Evolutionary conservation across 208 protist species (phyloP), one percentile per base, ranked within the genome.

Genomic region (Porcisia hertigi): DNA sequence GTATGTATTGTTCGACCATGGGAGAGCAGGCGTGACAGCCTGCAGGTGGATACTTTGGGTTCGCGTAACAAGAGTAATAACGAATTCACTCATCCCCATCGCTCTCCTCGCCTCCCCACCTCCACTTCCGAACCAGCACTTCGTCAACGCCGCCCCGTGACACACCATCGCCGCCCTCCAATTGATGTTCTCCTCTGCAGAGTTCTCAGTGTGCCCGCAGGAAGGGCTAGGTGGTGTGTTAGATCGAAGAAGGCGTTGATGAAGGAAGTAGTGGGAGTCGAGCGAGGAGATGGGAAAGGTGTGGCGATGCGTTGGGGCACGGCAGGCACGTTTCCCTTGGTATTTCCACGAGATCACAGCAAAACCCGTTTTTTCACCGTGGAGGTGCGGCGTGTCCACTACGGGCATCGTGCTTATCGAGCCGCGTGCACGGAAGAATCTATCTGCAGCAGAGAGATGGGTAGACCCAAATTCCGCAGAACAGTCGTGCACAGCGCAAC

Each of bases 401-500:
- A 16, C 62, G 1, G 18, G 14, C 4, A 23, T 23, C 12, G n/a
- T 23, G 45, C 25, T 14, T 11, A 23, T 70, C 65, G 54, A n/a
- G 25, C 5, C 8, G 23, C 36, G 65, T 36, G 23, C 36, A 58
- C 34, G 7, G 69, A 8, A 60, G 30, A 36, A 20, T 65, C 58
- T 25, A 54, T 47, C 12, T 69, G 73, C 63, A 94, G 73, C 49
- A 86, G 79, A 47, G 86, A 74, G 5, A 77, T 69, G 6, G 76
- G 70, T 49, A 94, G 73, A 39, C 66, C 76, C 70, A 82, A 77
- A 34, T 72, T 85, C 23, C 82, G 77, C 45, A 92, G 74, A 25
- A 86, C 82, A 0, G 78, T 74, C 20, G 82, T 66, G 78, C 87
- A 93, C 0, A 87, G 39, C 6, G 86, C 79, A 54, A 95, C 20